A percentile compares a stretch with the other conserved stretches of the same genome.
Conservation (phyloP, 352 stramenopile genomes). For the Stramenopiles sp. region DNA sequence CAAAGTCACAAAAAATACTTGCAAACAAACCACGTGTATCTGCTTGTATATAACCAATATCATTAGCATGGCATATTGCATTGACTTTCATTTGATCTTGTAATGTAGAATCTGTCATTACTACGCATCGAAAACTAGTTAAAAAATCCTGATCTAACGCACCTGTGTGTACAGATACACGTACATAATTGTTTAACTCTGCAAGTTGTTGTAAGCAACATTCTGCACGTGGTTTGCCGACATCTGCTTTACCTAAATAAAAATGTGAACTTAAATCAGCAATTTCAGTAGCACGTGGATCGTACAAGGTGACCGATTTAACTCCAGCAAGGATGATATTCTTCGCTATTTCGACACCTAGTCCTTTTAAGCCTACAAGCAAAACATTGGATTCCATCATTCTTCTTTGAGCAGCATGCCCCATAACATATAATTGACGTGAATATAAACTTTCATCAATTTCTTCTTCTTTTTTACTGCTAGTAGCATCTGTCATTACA, state of each 20-base stretch:
- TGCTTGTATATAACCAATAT: slow-evolving; percentile 72
- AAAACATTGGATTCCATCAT: slow-evolving; percentile 86
- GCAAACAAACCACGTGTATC: slow-evolving; percentile 77
- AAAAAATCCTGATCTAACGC: slow-evolving; percentile 44
- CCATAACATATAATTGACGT: slow-evolving; percentile 97
- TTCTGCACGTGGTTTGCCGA: slow-evolving; percentile 56
- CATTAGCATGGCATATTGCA: slow-evolving; percentile 48
- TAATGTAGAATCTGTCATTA: slow-evolving; percentile 52
- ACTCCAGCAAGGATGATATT: slow-evolving; percentile 91
- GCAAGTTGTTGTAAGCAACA: slow-evolving; percentile 63
- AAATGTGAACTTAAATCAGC: slow-evolving; percentile 84
- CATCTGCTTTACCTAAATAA: slow-evolving; percentile 67
- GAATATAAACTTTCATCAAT: slow-evolving; percentile 44
- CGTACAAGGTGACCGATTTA: slow-evolving; percentile 78
- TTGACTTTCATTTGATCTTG: slow-evolving; percentile 46
- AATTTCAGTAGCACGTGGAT: slow-evolving; percentile 50
- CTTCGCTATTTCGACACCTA: slow-evolving; percentile 91
- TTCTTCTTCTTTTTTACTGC: no score
- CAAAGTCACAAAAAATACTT: slow-evolving; percentile 93
- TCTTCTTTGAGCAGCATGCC: slow-evolving; percentile 85
- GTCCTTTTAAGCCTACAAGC: slow-evolving; percentile 65
- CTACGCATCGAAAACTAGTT: slow-evolving; percentile 43
- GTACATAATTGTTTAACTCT: slow-evolving; percentile 91
- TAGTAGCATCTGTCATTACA: no score
- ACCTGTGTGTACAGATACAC: slow-evolving; percentile 39